Evolutionary conservation across 345 rosid species (phyloP), one percentile per base, ranked within the genome.

Genomic region (Salix dunnii): DNA sequence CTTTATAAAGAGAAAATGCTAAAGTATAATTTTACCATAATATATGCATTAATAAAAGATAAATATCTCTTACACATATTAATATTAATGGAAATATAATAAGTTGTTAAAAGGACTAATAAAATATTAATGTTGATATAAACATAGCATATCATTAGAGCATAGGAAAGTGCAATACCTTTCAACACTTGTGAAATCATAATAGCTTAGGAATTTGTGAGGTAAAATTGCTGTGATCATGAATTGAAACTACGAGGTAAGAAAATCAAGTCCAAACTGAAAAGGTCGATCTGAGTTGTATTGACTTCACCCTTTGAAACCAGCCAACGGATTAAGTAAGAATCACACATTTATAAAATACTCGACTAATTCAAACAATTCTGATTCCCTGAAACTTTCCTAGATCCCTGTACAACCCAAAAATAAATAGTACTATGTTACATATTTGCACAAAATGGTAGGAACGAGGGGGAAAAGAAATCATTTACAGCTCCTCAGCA

Each of bases 351-450:
- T 58, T 25, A 58, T 9, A 18, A 46, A 25, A 70, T 27, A 23
- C 20, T 71, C 8, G 60, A 81, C 81, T 64, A 84, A 76, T 82
- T 77, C 83, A 81, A 76, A 64, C 25, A 77, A 36, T 64, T 67
- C 72, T 64, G 38, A 65, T 55, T 53, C 76, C 49, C 51, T n/a
- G 62, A 16, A 74, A 53, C 70, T 82, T 68, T 23, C 76, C 87
- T 67, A 76, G 30, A 80, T 78, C 72, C 80, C 82, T 80, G 82
- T 82, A 79, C 83, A 84, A 51, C 68, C 65, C 58, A 78, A 80
- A 74, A 38, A 68, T 80, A 58, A 11, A 58, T 9, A 16, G 63
- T 58, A 12, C 70, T 53, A 73, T 68, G 74, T 77, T 76, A 71
- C 78, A 83, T 80, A 74, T 65, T 76, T 81, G 83, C 80, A 85